Percentiles rank a stretch among this genome's conserved stretches.
Conservation (phyloP, 805 yeast species). For the Phaffomyces thermotolerans region DNA sequence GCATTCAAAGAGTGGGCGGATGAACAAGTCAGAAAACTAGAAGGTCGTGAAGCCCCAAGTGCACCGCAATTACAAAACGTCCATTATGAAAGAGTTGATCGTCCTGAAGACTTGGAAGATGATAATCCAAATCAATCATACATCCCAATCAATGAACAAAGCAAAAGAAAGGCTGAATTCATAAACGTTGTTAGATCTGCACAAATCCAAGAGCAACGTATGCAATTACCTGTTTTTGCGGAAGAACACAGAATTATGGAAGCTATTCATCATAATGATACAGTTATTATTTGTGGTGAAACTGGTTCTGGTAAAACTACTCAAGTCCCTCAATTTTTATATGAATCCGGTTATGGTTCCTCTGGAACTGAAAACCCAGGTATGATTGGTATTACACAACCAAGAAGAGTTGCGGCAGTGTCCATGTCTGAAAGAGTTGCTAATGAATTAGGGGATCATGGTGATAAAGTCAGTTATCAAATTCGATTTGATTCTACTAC, state of each 20-base stretch:
- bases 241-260: slow-evolving; percentile 95
- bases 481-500: slow-evolving; percentile 72
- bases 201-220: slow-evolving; percentile 59
- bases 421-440: slow-evolving; percentile 83
- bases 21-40: slow-evolving; percentile 54
- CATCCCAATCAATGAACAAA: slow-evolving; percentile 47
- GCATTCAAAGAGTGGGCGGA: slow-evolving; percentile 89
- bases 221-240: slow-evolving; percentile 77
- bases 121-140: slow-evolving; percentile 54
- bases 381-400: slow-evolving; percentile 94
- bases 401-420: slow-evolving; percentile 90
- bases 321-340: slow-evolving; percentile 93
- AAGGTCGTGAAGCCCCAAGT: slow-evolving; percentile 49
- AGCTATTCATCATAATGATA: slow-evolving; percentile 86
- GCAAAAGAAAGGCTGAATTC: slow-evolving; percentile 50
- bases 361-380: slow-evolving; percentile 64
- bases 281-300: slow-evolving; percentile 90
- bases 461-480: slow-evolving; percentile 68
- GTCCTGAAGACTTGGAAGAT: slow-evolving; percentile 67
- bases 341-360: slow-evolving; percentile 85
- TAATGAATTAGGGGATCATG: slow-evolving; percentile 68
- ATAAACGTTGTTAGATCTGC: slow-evolving; percentile 62
- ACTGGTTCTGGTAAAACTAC: slow-evolving; percentile 99
- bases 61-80: slow-evolving; percentile 28
- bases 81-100: slow-evolving; percentile 46